Evolutionary conservation across 2,329 filamentous ascomycete genomes (phyloP), one percentile per base, ranked within the genome.

Genomic region (Coleophoma crateriformis): DNA sequence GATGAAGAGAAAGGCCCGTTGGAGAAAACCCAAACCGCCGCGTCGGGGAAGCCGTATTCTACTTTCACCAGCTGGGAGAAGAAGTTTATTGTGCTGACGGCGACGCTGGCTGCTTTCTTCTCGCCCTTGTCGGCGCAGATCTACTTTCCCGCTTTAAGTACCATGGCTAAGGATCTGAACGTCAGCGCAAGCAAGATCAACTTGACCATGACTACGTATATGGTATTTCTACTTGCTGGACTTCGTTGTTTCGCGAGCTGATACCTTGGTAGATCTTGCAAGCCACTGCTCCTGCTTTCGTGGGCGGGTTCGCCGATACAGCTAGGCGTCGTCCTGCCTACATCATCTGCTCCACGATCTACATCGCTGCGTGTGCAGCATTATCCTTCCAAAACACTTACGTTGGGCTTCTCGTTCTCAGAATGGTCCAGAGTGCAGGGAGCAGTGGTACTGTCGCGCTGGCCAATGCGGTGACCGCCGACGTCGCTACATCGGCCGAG

Each of bases 401-500:
- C 52, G 64, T 67, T 0, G 68, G 76, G 0, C 64, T 85, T 3
- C 56, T 85, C 5, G 68, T 77, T 1, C 64, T 84, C 1, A 69
- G 79, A 2, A 75, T 74, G 58, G 59, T 82, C 3, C 80, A 84
- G 57, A 77, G 75, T 10, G 71, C 75, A 1, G 79, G 82, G 0
- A 81, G 75, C 42, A 78, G 75, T 51, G 76, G 75, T 1, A 83
- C 80, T 0, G 68, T 85, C 2, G 75, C 81, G 0, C 68, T 88
- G 3, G 70, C 70, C 0, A 70, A 68, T 19, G 84, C 77, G 0
- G 76, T 87, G 0, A 74, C 87, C 1, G 79, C 80, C 0, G 85
- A 88, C 58, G 68, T 85, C 7, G 71, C 78, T 14, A 84, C 81
- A 0, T 76, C 76, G 1, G 76, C 75, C 1, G 82, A 88, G 59